A percentile compares a stretch with the other conserved stretches of the same genome.
Conservation (phyloP, 2,329 filamentous ascomycete species). For the Fusarium ramigenum region DNA sequence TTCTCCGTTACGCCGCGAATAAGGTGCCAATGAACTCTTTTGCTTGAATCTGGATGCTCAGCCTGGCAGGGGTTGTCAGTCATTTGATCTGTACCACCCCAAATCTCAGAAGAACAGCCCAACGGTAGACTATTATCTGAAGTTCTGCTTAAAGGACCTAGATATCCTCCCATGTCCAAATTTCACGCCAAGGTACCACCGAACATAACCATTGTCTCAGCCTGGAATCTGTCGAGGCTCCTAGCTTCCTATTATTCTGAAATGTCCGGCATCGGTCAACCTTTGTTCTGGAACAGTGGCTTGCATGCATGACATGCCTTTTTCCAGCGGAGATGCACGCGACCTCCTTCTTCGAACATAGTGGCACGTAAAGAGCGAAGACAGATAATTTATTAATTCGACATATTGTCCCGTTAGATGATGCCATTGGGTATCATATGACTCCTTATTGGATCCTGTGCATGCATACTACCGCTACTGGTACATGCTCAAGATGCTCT, state of each 20-base stretch:
- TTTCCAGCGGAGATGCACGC: slow-evolving; percentile 18
- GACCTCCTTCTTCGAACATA: slow-evolving; percentile 14
- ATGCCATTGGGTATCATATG: slow-evolving; percentile 20
- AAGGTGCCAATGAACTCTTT: background rate
- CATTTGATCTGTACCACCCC: slow-evolving; percentile 26
- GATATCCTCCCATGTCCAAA: background rate
- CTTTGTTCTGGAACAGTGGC: slow-evolving; percentile 13
- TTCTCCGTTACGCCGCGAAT: background rate
- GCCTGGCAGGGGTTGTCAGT: slow-evolving; percentile 21
- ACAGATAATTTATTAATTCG: background rate
- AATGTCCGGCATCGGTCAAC: background rate
- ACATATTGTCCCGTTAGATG: slow-evolving; percentile 3
- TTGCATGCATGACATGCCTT: background rate
- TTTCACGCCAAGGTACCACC: background rate
- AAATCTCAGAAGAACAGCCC: background rate
- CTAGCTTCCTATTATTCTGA: background rate
- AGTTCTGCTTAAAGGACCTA: background rate
- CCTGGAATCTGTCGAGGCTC: background rate
- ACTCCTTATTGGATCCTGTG: background rate
- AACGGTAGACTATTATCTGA: background rate
- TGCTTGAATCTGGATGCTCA: background rate
- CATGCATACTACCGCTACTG: background rate
- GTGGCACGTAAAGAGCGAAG: background rate
- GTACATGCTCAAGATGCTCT: background rate
- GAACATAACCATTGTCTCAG: background rate